Evolutionary conservation across 2,329 filamentous ascomycete genomes (phyloP).

Genomic region (Epichloe hybrida): DNA sequence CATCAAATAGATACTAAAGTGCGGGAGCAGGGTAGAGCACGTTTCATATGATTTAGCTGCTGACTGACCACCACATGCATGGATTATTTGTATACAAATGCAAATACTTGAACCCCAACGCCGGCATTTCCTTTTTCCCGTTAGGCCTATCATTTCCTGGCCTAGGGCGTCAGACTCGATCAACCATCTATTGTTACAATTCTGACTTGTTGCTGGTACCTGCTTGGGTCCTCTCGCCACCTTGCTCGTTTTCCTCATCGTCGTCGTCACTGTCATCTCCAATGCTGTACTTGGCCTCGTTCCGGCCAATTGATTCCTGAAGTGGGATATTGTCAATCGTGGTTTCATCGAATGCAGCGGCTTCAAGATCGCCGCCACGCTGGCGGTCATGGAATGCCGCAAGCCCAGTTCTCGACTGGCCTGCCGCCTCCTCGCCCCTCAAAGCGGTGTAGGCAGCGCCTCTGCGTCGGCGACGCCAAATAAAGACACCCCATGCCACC

Average conservation of each 20-base stretch:
- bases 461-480: constrained; percentile 49
- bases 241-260: constrained; percentile 14
- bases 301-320: constrained; percentile 27
- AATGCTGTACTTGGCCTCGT: constrained; percentile 39
- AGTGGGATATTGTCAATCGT: constrained; percentile 49
- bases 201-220: background rate
- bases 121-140: background rate
- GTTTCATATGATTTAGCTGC: background rate
- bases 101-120: constrained; percentile 1
- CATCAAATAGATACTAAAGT: background rate
- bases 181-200: background rate
- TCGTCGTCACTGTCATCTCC: constrained; percentile 43
- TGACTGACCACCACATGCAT: background rate
- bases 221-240: constrained; percentile 1
- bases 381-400: constrained; percentile 36
- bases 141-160: background rate
- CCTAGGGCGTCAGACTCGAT: background rate
- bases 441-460: constrained; percentile 41
- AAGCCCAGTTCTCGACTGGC: constrained; percentile 22
- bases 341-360: constrained; percentile 52
- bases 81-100: background rate
- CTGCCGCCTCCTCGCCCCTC: constrained; percentile 22
- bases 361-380: constrained; percentile 41
- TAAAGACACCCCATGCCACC: constrained; percentile 57
- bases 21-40: background rate